Evolutionary conservation across 1,284 basidiomycete species (phyloP).

Genomic region (Rhodofomes roseus): DNA sequence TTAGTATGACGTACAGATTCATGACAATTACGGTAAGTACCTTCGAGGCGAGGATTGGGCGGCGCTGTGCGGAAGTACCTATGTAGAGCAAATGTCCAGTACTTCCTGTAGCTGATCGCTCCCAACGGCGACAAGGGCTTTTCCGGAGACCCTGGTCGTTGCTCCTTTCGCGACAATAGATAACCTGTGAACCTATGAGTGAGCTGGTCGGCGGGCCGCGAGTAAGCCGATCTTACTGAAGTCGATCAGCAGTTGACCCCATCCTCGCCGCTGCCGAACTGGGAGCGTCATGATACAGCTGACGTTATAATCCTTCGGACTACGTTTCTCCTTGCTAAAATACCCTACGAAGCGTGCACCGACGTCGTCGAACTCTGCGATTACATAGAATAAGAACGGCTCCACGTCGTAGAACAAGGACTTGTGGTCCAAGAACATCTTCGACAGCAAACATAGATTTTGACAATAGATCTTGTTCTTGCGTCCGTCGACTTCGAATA

Average conservation of each 20-base stretch:
- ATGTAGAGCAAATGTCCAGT: conserved; percentile 94
- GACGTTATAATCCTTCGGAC: conserved; percentile 93
- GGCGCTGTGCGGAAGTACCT: conserved; percentile 68
- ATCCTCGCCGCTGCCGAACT: conserved; percentile 89
- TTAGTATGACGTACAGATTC: conserved; percentile 2
- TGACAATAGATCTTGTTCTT: conserved; percentile 99
- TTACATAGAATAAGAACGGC: conserved; percentile 98
- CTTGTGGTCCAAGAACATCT: conserved; percentile 99
- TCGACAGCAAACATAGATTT: conserved; percentile 97
- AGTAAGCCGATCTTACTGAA: conserved; percentile 75
- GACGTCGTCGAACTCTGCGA: conserved; percentile 86
- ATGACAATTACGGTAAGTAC: conserved; percentile 39
- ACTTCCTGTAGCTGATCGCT: conserved; percentile 89
- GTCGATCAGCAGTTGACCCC: conserved; percentile 94
- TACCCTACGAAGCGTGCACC: conserved; percentile 97
- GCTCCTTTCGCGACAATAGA: conserved; percentile 93
- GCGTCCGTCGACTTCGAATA: conserved; percentile 97
- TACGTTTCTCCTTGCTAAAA: conserved; percentile 98
- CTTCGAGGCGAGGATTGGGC: conserved; percentile 68
- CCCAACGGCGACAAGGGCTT: conserved; percentile 91
- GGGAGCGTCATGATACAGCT: conserved; percentile 99
- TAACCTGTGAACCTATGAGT: conserved; percentile 62
- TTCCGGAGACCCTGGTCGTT: conserved; percentile 84
- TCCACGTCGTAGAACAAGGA: conserved; percentile 99
- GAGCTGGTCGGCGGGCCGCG: not conserved